phyloP scores from a whole-genome alignment of 164 flowering plant genomes.

The Echeveria elegans region DNA sequence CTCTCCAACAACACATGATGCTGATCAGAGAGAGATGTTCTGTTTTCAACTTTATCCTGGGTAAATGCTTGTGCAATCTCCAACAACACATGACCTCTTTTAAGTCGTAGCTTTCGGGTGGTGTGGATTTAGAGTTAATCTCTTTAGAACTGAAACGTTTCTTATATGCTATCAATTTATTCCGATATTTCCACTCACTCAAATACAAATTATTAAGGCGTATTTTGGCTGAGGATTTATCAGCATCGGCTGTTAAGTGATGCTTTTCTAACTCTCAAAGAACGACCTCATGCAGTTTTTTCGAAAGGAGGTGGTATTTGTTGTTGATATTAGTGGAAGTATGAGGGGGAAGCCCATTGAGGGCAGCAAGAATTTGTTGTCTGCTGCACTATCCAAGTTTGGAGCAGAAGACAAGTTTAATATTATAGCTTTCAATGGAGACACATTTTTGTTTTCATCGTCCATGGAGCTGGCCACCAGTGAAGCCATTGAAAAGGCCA shows the following conservation, averaged over 20 bases:
- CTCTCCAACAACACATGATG: conserved; percentile 54
- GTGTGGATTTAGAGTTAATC: not conserved
- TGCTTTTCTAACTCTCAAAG: not conserved
- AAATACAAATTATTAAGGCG: not conserved
- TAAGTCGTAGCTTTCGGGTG: not conserved
- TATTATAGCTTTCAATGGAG: conserved; percentile 74
- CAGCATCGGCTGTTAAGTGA: not conserved
- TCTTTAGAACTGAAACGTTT: not conserved
- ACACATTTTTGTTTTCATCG: conserved; percentile 49
- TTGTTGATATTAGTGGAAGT: conserved; percentile 88
- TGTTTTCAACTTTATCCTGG: conserved; percentile 66
- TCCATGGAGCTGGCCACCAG: conserved; percentile 57
- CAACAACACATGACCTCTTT: not conserved
- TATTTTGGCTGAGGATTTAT: not conserved
- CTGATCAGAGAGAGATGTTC: conserved; percentile 79
- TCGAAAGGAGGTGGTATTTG: conserved; percentile 63
- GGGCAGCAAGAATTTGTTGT: conserved; percentile 43
- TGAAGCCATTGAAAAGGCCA: conserved; percentile 52
- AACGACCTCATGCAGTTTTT: conserved; percentile 40
- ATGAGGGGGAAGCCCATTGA: conserved; percentile 75
- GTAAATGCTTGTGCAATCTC: not conserved
- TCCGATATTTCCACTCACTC: not conserved
- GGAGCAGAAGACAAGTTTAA: conserved; percentile 55
- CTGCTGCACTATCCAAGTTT: conserved; percentile 47
- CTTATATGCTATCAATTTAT: not conserved